Percentiles rank a stretch among this genome's conserved stretches.
Evolutionary conservation across 768 basidiomycete species (phyloP).

Genomic region (Auriscalpium microsporum): DNA sequence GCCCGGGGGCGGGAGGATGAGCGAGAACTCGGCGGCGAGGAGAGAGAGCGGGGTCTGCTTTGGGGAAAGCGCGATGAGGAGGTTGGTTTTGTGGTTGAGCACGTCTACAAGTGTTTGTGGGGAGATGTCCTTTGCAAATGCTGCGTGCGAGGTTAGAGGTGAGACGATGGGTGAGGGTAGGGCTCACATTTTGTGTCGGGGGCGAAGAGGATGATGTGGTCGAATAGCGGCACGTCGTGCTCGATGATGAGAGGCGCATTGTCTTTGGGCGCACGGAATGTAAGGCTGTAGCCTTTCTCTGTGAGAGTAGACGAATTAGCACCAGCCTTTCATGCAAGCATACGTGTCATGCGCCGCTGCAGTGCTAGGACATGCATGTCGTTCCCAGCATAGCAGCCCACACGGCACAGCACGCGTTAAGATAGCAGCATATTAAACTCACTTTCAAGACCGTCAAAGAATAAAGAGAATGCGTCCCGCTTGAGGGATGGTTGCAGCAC

Average conservation of each 20-base stretch:
- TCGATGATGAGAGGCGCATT: conserved; percentile 55
- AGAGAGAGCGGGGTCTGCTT: conserved; percentile 66
- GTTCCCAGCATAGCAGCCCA: no score
- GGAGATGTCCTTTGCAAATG: conserved; percentile 63
- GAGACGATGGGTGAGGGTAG: neutral
- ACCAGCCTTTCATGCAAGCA: neutral
- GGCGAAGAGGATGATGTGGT: conserved; percentile 81
- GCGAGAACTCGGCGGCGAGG: conserved; percentile 85
- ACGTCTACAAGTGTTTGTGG: conserved; percentile 75
- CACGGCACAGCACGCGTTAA: neutral
- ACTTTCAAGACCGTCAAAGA: conserved; percentile 78
- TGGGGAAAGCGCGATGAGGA: conserved; percentile 75
- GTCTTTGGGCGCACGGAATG: conserved; percentile 79
- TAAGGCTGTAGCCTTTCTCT: conserved; percentile 82
- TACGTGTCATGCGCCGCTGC: no score
- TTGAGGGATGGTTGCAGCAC: conserved; percentile 68
- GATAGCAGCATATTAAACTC: conserved; percentile 6
- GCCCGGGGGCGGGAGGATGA: conserved; percentile 79
- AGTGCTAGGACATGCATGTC: no score
- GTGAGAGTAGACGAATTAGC: neutral
- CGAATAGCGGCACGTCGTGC: conserved; percentile 67
- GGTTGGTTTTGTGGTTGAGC: conserved; percentile 63
- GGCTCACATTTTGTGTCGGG: conserved; percentile 77
- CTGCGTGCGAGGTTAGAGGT: conserved; percentile 28
- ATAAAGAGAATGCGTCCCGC: conserved; percentile 65